Evolutionary conservation across 192 early-diverging fungal species (phyloP).

Genomic region (Gamsiella multidivaricata): DNA sequence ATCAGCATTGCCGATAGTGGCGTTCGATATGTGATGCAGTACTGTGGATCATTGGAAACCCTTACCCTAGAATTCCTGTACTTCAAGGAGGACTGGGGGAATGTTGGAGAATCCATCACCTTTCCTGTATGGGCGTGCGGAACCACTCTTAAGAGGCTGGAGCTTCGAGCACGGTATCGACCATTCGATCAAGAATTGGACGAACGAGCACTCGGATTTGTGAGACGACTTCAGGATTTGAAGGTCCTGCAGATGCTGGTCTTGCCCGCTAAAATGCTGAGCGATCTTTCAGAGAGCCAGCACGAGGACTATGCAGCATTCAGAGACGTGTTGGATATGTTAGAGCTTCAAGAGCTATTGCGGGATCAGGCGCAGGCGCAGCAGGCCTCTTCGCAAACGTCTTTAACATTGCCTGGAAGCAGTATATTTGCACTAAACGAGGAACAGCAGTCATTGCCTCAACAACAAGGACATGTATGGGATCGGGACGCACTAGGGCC

Average conservation of each 20-base stretch:
- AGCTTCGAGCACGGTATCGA: conserved; percentile 11
- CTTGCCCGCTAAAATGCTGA: conserved; percentile 20
- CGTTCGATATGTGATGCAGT: conserved; percentile 13
- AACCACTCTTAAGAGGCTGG: not conserved
- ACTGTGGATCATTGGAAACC: conserved; percentile 10
- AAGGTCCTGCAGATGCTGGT: conserved; percentile 14
- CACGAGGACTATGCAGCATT: conserved; percentile 5
- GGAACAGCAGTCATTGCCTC: not conserved
- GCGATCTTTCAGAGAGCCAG: conserved; percentile 28
- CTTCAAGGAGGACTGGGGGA: conserved; percentile 15
- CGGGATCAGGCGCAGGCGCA: not conserved
- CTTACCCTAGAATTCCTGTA: conserved; percentile 20
- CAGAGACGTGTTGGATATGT: conserved; percentile 9
- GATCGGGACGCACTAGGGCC: not conserved
- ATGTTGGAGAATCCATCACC: not conserved
- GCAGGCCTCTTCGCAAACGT: not conserved
- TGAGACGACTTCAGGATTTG: conserved; percentile 20
- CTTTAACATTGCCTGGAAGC: not conserved
- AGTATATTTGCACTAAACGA: not conserved
- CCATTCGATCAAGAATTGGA: conserved; percentile 18
- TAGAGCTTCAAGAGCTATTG: conserved; percentile 1
- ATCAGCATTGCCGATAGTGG: conserved; percentile 2
- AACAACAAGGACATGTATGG: conserved; percentile 5
- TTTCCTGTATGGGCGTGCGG: conserved; percentile 23
- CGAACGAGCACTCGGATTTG: conserved; percentile 13